Evolutionary conservation across 805 yeast species (phyloP).

Genomic region (Blastobotrys parvus): DNA sequence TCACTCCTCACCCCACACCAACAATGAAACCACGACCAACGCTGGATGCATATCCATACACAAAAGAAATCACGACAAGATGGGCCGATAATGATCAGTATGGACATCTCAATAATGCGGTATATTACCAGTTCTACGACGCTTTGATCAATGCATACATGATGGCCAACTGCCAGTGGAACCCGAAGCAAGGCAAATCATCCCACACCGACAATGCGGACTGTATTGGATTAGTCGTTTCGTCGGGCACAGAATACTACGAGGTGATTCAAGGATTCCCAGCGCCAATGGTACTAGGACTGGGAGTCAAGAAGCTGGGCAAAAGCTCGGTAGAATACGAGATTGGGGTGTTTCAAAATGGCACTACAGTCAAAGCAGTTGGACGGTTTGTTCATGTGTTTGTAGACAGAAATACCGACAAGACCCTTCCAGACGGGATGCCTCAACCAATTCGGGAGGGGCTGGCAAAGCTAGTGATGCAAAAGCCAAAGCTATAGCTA

Average conservation of each 20-base stretch:
- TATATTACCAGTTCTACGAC: constrained; percentile 20
- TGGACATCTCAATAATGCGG: constrained; percentile 24
- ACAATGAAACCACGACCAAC: constrained; percentile 7
- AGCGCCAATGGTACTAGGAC: constrained; percentile 20
- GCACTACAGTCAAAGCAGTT: constrained; percentile 20
- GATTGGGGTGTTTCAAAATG: constrained; percentile 23
- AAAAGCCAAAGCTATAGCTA: neutral
- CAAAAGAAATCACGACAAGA: constrained; percentile 13
- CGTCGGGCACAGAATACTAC: constrained; percentile 22
- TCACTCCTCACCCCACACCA: too few relatives aligned
- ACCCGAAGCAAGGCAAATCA: constrained; percentile 5
- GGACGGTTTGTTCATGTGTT: constrained; percentile 24
- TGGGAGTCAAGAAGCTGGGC: constrained; percentile 21
- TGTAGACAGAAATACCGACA: constrained; percentile 20
- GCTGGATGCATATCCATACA: constrained; percentile 15
- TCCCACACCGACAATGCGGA: constrained; percentile 5
- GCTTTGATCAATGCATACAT: constrained; percentile 17
- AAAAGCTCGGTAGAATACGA: constrained; percentile 23
- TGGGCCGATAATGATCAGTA: constrained; percentile 24
- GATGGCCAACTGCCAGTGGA: constrained; percentile 17
- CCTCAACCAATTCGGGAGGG: constrained; percentile 11
- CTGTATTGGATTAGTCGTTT: constrained; percentile 21
- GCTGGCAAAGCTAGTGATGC: constrained; percentile 3
- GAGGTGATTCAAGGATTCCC: constrained; percentile 24
- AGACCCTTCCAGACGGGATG: constrained; percentile 16